Conservation (phyloP, 164 flowering plant species). For the Chimonanthus praecox region DNA sequence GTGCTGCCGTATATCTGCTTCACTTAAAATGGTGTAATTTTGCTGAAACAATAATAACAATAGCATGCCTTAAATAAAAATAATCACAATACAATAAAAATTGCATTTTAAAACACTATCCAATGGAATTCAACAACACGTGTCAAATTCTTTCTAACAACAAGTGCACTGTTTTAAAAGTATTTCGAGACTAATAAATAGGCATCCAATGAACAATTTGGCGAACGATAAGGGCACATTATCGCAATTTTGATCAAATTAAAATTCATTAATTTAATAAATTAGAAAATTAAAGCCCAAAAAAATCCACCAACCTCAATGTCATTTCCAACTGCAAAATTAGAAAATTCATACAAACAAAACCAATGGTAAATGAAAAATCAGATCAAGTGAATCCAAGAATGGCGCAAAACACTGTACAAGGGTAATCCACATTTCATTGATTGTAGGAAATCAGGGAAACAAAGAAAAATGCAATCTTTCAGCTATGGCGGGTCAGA, state of each 20-base stretch:
- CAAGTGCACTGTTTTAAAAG: too few relatives aligned
- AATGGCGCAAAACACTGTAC: not conserved
- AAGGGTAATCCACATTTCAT: not conserved
- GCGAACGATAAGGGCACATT: too few relatives aligned
- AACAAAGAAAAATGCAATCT: not conserved
- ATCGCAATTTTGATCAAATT: too few relatives aligned
- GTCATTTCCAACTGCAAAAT: not conserved
- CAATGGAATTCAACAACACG: not conserved
- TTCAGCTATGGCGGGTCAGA: not conserved
- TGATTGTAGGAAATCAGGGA: not conserved
- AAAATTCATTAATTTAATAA: not conserved
- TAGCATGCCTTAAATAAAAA: not conserved
- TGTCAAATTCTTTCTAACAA: not conserved
- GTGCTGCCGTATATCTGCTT: constrained; percentile 33
- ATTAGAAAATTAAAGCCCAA: not conserved
- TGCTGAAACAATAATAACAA: constrained; percentile 16
- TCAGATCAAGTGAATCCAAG: not conserved
- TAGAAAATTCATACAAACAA: not conserved
- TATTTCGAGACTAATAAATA: too few relatives aligned
- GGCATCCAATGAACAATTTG: too few relatives aligned
- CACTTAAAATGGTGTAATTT: constrained; percentile 38
- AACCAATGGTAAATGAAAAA: not conserved
- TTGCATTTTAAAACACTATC: not conserved
- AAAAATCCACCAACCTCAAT: not conserved
- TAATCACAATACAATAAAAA: not conserved